Conservation (phyloP, 768 basidiomycete species). For the Gloeopeniophorella convolvens region DNA sequence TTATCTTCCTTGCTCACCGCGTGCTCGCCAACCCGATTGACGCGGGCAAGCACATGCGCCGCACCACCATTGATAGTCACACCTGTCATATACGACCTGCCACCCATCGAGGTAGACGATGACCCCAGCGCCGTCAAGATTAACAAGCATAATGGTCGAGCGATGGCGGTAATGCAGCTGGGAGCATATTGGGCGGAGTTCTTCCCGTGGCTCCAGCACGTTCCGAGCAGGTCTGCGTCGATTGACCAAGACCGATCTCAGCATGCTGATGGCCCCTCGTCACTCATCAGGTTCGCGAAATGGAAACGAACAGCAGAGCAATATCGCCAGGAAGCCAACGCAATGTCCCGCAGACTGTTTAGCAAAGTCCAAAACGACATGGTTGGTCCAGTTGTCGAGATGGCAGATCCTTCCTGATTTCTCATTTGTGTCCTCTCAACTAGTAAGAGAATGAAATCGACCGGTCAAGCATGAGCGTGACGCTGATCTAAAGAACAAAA, state of each 20-base stretch:
- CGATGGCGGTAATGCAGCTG: neutral
- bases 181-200: constrained; percentile 9
- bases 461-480: too few species aligned
- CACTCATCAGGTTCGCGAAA: constrained; percentile 1
- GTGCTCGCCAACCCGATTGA: neutral
- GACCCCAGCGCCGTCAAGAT: constrained; percentile 1
- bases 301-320: constrained; percentile 12
- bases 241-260: neutral
- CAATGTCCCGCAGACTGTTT: constrained; percentile 5
- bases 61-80: constrained; percentile 1
- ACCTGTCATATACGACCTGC: constrained; percentile 1
- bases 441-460: too few species aligned
- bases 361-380: too few species aligned
- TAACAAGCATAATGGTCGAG: neutral
- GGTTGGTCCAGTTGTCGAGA: too few species aligned
- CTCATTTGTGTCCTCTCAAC: too few species aligned
- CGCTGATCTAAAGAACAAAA: too few species aligned
- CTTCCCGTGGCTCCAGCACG: constrained; percentile 9
- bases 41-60: constrained; percentile 2
- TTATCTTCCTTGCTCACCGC: neutral
- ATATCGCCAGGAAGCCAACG: neutral
- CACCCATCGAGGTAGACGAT: constrained; percentile 1
- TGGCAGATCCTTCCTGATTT: too few species aligned
- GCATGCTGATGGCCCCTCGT: neutral
- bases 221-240: constrained; percentile 7